A percentile compares a stretch with the other conserved stretches of the same genome.
These are phyloP conservation scores for Kwoniella heveanensis DNA, from an alignment of 768 basidiomycete genomes.

Conservation along the genomic window DNA sequence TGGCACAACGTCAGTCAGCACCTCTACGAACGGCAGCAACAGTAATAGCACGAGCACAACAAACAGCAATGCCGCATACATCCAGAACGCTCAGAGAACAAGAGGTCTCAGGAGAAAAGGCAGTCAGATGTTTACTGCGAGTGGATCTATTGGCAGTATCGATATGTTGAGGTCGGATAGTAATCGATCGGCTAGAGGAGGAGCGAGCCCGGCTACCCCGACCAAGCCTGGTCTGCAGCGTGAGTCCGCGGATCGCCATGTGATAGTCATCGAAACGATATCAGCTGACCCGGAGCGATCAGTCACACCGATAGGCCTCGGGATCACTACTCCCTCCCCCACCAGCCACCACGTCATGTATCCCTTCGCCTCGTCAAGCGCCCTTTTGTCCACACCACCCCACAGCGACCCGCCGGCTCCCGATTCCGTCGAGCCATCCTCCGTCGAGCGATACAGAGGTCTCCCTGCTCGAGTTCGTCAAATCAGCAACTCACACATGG, in stretches of 20 bases:
- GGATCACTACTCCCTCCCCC: slow-evolving; percentile 40
- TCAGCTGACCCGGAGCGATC: slow-evolving; percentile 11
- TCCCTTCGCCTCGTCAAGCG: slow-evolving; percentile 36
- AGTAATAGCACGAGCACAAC: slow-evolving; percentile 9
- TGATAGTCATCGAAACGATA: not conserved
- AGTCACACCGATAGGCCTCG: slow-evolving; percentile 18
- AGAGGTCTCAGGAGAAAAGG: slow-evolving; percentile 46
- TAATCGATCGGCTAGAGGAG: slow-evolving; percentile 11
- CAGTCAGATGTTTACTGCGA: slow-evolving; percentile 42
- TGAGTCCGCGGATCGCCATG: slow-evolving; percentile 11
- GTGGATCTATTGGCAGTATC: slow-evolving; percentile 36
- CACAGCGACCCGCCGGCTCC: slow-evolving; percentile 2
- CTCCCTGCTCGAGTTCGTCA: slow-evolving; percentile 16
- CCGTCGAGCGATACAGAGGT: slow-evolving; percentile 8
- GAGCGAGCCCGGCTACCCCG: slow-evolving; percentile 37
- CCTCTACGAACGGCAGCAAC: slow-evolving; percentile 10
- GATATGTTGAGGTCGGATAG: slow-evolving; percentile 25
- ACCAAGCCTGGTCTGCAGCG: slow-evolving; percentile 35
- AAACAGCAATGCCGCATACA: slow-evolving; percentile 24
- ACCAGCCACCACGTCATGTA: slow-evolving; percentile 23
- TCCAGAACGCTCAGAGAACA: slow-evolving; percentile 27
- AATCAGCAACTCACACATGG: slow-evolving; percentile 14
- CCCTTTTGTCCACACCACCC: slow-evolving; percentile 16
- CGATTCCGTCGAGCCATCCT: slow-evolving; percentile 10
- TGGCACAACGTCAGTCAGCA: slow-evolving; percentile 15